Evolutionary conservation across 2,329 filamentous ascomycete species (phyloP), one percentile per base, ranked within the genome.

Genomic region (Stagonosporopsis chrysanthemi): DNA sequence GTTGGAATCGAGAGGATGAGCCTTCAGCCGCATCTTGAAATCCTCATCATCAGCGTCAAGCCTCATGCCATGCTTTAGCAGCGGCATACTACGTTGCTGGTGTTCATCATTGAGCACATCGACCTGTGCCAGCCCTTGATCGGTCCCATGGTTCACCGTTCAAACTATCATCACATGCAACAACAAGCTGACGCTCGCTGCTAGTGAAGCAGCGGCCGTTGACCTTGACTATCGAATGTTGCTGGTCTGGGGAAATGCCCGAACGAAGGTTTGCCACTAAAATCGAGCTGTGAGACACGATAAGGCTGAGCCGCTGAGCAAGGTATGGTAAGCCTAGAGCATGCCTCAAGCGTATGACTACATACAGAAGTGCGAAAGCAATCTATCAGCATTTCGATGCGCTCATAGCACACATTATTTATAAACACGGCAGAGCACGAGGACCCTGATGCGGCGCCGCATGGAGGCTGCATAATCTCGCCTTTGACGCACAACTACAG

Each of bases 181-280:
- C 14, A 9, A 22, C 23, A 35, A 38, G 35, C 41, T 56, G 53
- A 42, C 26, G 4, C n/a, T 33, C 45, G 35, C 33, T 46, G 51
- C 29, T 26, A 40, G 11, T 6, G 14, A 29, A 45, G 33, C 46
- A 51, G 40, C 22, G 22, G 12, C 52, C 35, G 38, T 49, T 49
- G n/a, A 19, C 26, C 14, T 4, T 15, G 35, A 50, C 35, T 46
- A 46, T 51, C 36, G 22, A 38, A 46, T 41, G 28, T 35, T 22
- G 46, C 44, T 19, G 29, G 41, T 43, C 46, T 56, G 53, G 47
- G 40, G 41, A 41, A 28, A 22, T 41, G 26, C 41, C 44, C 44
- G 38, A 48, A 17, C 9, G 35, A 40, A 17, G n/a, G 22, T 39
- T 38, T 23, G 29, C 51, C 31, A 19, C 31, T 43, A 26, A 12